Base-by-base conservation (phyloP, 169 alveolate genomes). In the Condylostoma magnum region DNA sequence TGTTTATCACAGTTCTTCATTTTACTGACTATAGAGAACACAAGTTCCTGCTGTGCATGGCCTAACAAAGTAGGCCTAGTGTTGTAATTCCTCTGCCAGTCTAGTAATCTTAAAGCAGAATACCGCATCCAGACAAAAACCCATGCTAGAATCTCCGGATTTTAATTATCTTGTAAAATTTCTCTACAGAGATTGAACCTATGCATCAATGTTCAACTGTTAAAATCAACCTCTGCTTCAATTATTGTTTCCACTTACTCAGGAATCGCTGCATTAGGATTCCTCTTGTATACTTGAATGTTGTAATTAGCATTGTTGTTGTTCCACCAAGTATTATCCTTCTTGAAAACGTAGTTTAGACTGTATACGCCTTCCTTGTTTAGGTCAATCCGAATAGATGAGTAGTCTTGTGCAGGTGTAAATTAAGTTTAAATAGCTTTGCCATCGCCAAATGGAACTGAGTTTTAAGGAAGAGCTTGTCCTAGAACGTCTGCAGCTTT, bases 201-300 rank as follows among this genome's bases (percentile, higher is more conserved):
- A 66, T 86, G 93, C 90, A 81, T 80, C 46, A 86, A 66, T 27
- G 93, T 86, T 90, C 93, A 86, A 38, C 86, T 63, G 15, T 77
- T 77, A 66, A 69, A 77, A 52, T 60, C 66, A 28, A 76, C 84
- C 66, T 86, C 93, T 34, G 84, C 82, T 33, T 86, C 69, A 33
- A 86, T 80, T 4, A 86, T 83, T 54, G 79, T 86, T n/a, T 47
- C 30, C 12, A 82, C 76, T 58, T 74, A 74, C 10, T 73, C 27
- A 10, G 20, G 28, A 22, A n/a, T 55, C 25, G 18, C 57, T 22
- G 43, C 71, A n/a, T 20, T 33, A 51, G 60, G 60, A 33, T 10
- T 18, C 12, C 12, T 25, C 25, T 33, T 25, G 37, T 51, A 43
- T n/a, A 55, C 20, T 12, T 30, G 12, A 15, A 55, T 10, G 0